These are phyloP conservation scores for Aspergillus sp. DNA, from an alignment of 2,329 filamentous ascomycete species.

Conservation along the genomic window DNA sequence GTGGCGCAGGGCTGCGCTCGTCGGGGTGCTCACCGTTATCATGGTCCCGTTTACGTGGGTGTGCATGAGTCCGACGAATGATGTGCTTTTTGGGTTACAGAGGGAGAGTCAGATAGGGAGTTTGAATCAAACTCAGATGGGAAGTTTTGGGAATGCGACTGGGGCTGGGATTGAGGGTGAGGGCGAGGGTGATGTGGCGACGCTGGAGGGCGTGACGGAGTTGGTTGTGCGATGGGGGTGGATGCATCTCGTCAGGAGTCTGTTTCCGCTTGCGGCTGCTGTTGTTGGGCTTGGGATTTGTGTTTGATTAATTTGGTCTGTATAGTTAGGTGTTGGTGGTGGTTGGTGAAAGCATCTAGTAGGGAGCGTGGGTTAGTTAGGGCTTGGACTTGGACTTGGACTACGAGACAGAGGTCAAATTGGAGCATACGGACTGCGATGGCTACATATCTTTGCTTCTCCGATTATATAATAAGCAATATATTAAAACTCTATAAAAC, in stretches of 20 bases:
- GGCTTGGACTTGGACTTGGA: background rate
- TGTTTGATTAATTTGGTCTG: background rate
- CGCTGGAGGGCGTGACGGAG: background rate
- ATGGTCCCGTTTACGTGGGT: conserved; percentile 8
- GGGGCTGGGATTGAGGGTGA: background rate
- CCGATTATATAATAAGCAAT: too few relatives aligned
- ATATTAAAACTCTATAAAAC: background rate
- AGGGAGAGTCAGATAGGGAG: background rate
- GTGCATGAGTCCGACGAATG: conserved; percentile 1
- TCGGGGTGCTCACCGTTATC: background rate
- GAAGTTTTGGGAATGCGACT: background rate
- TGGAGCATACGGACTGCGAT: too few relatives aligned
- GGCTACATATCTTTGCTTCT: background rate
- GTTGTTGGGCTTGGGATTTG: background rate
- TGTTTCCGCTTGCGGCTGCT: conserved; percentile 1
- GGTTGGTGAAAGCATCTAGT: too few relatives aligned
- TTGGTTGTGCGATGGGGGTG: background rate
- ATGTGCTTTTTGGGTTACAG: conserved; percentile 1
- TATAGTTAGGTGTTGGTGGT: background rate
- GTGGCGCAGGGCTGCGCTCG: background rate
- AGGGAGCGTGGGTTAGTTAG: background rate
- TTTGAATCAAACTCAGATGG: background rate
- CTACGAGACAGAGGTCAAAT: background rate
- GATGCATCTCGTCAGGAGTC: background rate
- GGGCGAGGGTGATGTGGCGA: background rate